Evolutionary conservation across 371 early-diverging fungal species (phyloP), one percentile per base, ranked within the genome.

Genomic region (Thermomucor indicae-seudaticae): DNA sequence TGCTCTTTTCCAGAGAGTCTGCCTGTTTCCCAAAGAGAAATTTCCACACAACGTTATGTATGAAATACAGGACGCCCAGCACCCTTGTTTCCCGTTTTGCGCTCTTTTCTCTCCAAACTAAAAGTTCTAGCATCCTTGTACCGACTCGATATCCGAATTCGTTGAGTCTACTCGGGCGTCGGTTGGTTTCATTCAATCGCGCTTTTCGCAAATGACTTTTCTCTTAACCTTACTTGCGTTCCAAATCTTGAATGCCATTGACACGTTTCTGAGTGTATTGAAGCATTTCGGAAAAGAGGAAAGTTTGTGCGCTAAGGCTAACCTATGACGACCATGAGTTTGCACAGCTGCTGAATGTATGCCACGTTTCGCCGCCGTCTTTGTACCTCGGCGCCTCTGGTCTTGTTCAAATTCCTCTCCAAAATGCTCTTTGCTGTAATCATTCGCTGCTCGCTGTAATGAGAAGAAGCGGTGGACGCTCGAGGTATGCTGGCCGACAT

Each of bases 71-170:
- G 12, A 91, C 82, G 14, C 87, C 84, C 19, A 96, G 73, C 24
- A 96, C 86, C 8, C 88, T 77, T 6, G 83, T 93, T 57, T 97
- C 97, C 25, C 98, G 81, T 52, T 90, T 91, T 23, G 83, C 79
- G 38, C 67, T 84, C 64, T 88, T 89, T 49, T 95, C 96, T 45
- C 97, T 73, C 86, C 84, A 90, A 39, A 89, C 78, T 25, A 90
- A 64, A 23, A 97, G 69, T 64, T 97, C 98, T 29, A 92, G 72
- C 31, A 82, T 67, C 31, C 95, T 84, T 31, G 85, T 77, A 7
- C 98, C 98, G 31, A 96, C 95, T 17, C 94, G 88, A 67, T 94
- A 90, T 6, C 98, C 98, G 46, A 92, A 79, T 51, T 94, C 95
- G 67, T 82, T 86, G 23, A 97, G 74, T 51, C 92, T 94, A 43